phyloP scores from a whole-genome alignment of 140 eudicot species.

The Anethum foeniculum region DNA sequence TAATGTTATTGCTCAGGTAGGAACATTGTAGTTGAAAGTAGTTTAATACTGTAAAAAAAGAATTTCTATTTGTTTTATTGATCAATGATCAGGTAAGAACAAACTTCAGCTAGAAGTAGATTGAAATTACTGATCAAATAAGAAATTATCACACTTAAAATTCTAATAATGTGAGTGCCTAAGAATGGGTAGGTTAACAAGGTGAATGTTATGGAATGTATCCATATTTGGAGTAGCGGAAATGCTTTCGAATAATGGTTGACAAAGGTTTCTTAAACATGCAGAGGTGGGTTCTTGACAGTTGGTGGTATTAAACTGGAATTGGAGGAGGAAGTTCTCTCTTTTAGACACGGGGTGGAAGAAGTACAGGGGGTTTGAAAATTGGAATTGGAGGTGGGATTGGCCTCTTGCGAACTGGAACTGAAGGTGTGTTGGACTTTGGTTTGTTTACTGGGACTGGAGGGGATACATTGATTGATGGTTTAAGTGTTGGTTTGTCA shows the following conservation, averaged over 20 bases:
- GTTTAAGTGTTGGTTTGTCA: slow-evolving; percentile 26
- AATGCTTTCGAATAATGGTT: neutral
- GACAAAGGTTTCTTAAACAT: neutral
- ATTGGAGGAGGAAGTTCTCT: neutral
- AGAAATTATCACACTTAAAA: neutral
- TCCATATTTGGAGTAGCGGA: neutral
- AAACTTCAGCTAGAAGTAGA: neutral
- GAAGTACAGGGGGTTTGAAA: slow-evolving; percentile 27
- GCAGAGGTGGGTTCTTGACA: neutral
- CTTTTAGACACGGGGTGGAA: slow-evolving; percentile 19
- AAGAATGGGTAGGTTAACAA: neutral
- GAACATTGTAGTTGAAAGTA: too few relatives aligned
- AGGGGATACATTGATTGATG: slow-evolving; percentile 23
- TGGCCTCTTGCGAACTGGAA: neutral
- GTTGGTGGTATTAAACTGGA: neutral
- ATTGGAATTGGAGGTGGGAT: neutral
- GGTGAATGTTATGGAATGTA: neutral
- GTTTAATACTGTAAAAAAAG: too few relatives aligned
- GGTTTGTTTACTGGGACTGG: slow-evolving; percentile 28
- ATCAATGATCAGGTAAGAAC: too few relatives aligned
- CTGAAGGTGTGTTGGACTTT: slow-evolving; percentile 21
- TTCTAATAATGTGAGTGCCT: neutral
- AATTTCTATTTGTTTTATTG: too few relatives aligned
- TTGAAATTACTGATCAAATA: neutral
- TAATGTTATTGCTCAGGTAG: too few relatives aligned